Conservation (phyloP, 305 asterid species). For the Fraxinus platypoda region DNA sequence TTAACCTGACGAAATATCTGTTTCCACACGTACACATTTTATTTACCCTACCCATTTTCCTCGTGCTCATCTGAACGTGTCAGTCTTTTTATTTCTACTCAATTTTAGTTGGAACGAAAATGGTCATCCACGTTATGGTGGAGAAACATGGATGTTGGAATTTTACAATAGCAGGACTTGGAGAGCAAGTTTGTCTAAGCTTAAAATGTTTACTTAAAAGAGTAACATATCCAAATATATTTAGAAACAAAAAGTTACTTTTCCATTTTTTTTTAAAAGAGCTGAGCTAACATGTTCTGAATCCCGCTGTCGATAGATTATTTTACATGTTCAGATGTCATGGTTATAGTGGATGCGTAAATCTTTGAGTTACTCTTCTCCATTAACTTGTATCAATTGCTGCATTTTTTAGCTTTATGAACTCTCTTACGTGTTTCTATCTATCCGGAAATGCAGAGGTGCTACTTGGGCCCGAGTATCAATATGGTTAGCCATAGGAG, state of each 20-base stretch:
- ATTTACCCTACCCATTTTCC: not conserved
- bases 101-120: not conserved
- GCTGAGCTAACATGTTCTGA: not conserved
- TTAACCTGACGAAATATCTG: not conserved
- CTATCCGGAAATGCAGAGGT: constrained; percentile 41
- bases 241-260: not conserved
- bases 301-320: not conserved
- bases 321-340: not conserved
- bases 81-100: not conserved
- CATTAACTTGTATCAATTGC: not conserved
- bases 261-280: too few relatives aligned
- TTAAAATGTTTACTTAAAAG: not conserved
- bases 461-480: constrained; percentile 88
- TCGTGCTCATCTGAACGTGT: not conserved
- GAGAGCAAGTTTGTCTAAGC: not conserved
- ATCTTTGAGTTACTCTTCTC: not conserved
- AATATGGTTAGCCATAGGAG: constrained; percentile 73
- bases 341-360: not conserved
- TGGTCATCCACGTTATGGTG: not conserved
- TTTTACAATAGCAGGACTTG: not conserved
- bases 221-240: not conserved
- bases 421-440: constrained; percentile 1
- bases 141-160: not conserved
- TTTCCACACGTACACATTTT: not conserved
- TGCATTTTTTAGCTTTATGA: not conserved